These are phyloP conservation scores for Trypanosoma brucei DNA, from an alignment of 208 protist species.

Conservation along the genomic window DNA sequence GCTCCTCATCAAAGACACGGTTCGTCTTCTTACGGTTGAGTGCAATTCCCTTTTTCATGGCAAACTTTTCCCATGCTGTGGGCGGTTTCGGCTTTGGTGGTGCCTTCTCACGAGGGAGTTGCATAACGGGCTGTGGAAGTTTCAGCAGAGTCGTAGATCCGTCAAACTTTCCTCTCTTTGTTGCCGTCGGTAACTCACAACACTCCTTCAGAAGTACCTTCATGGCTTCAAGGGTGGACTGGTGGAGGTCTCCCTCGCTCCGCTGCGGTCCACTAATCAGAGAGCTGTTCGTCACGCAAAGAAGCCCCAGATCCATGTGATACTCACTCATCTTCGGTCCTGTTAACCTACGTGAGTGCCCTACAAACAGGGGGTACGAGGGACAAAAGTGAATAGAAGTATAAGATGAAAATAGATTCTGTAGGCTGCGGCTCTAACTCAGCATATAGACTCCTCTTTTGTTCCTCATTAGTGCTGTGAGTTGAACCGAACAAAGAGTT, in stretches of 20 bases:
- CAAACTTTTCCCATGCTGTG: slow-evolving; percentile 92
- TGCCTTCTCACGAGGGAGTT: slow-evolving; percentile 90
- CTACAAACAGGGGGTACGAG: neutral
- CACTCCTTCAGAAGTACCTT: slow-evolving; percentile 72
- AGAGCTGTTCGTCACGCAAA: slow-evolving; percentile 73
- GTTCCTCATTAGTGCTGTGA: too few relatives aligned
- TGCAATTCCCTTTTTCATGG: slow-evolving; percentile 90
- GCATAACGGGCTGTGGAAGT: slow-evolving; percentile 81
- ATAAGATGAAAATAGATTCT: too few relatives aligned
- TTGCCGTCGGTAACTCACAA: slow-evolving; percentile 52
- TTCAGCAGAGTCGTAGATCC: slow-evolving; percentile 53
- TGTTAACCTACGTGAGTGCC: neutral
- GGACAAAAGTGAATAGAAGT: too few relatives aligned
- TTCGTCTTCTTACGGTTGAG: slow-evolving; percentile 87
- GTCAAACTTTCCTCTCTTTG: slow-evolving; percentile 82
- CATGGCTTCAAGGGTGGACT: slow-evolving; percentile 52
- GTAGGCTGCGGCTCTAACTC: too few relatives aligned
- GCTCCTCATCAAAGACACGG: slow-evolving; percentile 87
- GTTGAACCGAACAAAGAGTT: too few relatives aligned
- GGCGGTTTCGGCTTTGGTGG: slow-evolving; percentile 83
- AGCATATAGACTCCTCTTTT: too few relatives aligned
- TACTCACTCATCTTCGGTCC: slow-evolving; percentile 52
- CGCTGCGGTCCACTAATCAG: slow-evolving; percentile 81
- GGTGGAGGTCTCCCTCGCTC: slow-evolving; percentile 71
- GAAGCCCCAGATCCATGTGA: slow-evolving; percentile 73